A percentile compares a stretch with the other conserved stretches of the same genome.
phyloP scores from a whole-genome alignment of 2,329 filamentous ascomycete genomes.

The Cytospora paraplurivora region DNA sequence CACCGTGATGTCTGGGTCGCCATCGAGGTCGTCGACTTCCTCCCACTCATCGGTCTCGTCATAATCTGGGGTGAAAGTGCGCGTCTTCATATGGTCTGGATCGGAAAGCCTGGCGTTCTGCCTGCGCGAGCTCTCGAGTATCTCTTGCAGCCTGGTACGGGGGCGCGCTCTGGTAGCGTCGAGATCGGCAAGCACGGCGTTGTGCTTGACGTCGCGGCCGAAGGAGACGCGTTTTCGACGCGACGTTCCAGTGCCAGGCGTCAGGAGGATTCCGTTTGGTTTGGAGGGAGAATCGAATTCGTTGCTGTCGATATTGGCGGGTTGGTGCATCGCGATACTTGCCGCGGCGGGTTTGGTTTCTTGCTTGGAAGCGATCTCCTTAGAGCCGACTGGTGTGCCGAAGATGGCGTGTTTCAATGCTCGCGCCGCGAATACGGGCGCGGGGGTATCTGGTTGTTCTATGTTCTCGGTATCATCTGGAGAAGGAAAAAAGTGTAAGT shows the following conservation, averaged over 20 bases:
- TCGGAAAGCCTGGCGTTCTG: slow-evolving; percentile 23
- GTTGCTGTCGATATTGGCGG: slow-evolving; percentile 2
- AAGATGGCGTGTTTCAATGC: slow-evolving; percentile 66
- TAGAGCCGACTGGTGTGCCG: slow-evolving; percentile 53
- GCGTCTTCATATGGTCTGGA: slow-evolving; percentile 54
- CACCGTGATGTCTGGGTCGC: slow-evolving; percentile 64
- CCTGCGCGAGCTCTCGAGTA: slow-evolving; percentile 48
- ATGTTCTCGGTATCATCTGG: slow-evolving; percentile 47
- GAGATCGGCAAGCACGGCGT: slow-evolving; percentile 35
- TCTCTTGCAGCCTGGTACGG: slow-evolving; percentile 49
- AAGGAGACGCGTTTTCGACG: slow-evolving; percentile 68
- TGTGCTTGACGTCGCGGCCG: slow-evolving; percentile 54
- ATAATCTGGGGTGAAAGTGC: slow-evolving; percentile 46
- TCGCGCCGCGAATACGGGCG: slow-evolving; percentile 66
- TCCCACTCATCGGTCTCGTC: slow-evolving; percentile 51
- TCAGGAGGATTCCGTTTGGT: slow-evolving; percentile 62
- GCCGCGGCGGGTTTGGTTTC: slow-evolving; percentile 34
- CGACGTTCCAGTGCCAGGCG: slow-evolving; percentile 62
- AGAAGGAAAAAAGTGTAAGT: slow-evolving; percentile 2
- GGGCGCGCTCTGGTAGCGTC: slow-evolving; percentile 34
- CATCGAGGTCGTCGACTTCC: slow-evolving; percentile 49
- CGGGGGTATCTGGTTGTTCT: slow-evolving; percentile 65
- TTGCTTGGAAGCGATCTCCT: slow-evolving; percentile 27
- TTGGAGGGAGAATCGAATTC: slow-evolving; percentile 49
- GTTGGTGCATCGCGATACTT: slow-evolving; percentile 32